Base-by-base conservation (phyloP, 805 yeast species). In the Teunomyces aglyptinius region DNA sequence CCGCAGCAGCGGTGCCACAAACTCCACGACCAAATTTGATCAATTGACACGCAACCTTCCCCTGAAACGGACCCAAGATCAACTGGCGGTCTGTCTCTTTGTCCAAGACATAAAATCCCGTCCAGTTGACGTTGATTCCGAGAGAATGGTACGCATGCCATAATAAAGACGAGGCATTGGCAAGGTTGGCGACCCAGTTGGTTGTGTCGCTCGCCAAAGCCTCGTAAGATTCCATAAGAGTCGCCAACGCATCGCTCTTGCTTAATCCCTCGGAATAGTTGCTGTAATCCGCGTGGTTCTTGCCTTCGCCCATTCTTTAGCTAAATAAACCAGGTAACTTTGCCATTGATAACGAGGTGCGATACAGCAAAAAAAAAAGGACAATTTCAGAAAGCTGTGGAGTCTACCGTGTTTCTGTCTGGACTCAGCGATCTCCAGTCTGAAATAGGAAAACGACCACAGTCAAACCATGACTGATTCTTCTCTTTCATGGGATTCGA, bases 41-140 rank as follows among this genome's bases (percentile, higher is more conserved):
- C 22, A 70, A 68, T 65, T 94, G 98, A 58, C 99, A 92, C 0
- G 98, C 98, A 2, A 92, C 97, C 64, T 89, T 89, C 4, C 99
- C 99, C 65, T 89, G 96, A 65, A 92, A 92, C 11, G 99, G 99
- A 0, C 95, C 99, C 32, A 92, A 70, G 18, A 88, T 75, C 43
- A 94, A 70, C 57, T 77, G 81, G 1, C 61, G 40, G 1, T 55
- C 41, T 20, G 58, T 62, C 10, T 61, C 57, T 2, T 70, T 63
- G 45, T 80, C 75, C 13, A 73, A 54, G 1, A 87, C 80, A 58
- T 92, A 92, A 63, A 94, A 90, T 0, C 99, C 99, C 0, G 96
- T 81, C 99, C 99, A 92, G 63, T 92, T 92, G 8, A 91, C 87
- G 0, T 70, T 70, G 11, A 65, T 54, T 1, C 65, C 64, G 19